Base-by-base conservation (phyloP, 768 basidiomycete species). In the Lactifluus subvellereus region DNA sequence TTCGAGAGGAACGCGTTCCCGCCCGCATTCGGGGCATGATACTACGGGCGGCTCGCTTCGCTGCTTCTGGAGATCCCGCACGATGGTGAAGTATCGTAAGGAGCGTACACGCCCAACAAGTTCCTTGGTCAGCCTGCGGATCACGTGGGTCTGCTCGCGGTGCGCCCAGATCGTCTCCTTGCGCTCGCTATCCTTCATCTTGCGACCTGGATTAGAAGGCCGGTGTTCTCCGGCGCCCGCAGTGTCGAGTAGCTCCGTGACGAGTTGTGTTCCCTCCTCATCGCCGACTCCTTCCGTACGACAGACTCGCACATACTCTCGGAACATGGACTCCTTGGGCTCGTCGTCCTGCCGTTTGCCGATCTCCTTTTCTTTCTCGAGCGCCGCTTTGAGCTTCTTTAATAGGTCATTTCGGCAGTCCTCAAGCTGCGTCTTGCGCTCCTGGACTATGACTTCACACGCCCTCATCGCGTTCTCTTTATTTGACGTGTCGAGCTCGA, bases 71-170 rank as follows among this genome's bases (percentile, higher is more conserved):
- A 95, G 79, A 68, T 94, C 90, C 48, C 92, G 88, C 47, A 97
- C 92, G 57, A 89, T 88, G 7, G 83, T 90, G 77, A 98, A 97
- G 76, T 93, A 97, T 49, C 94, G 89, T 40, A 92, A 79, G 2
- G 94, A 97, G 49, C 94, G 87, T 53, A 91, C 84, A 54, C 94
- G 89, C 35, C 92, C 93, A 32, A 91, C 86, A 55, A 96, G 83
- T 73, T 97, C 95, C 73, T 94, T 94, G 38, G 84, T 84, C 51
- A 97, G 76, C 53, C 86, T 83, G 51, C 93, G 85, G 60, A 96
- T 87, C 51, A 87, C 84, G 72, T 96, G 93, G 1, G 91, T 88
- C 70, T 91, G 83, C 74, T 95, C 92, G 38, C 94, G 86, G 69
- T 91, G 87, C 42, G 83, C 84, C 91, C 91, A 93, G 52, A 83